These are phyloP conservation scores for Penicillium bovifimosum DNA, from an alignment of 495 filamentous ascomycete species.

Conservation along the genomic window DNA sequence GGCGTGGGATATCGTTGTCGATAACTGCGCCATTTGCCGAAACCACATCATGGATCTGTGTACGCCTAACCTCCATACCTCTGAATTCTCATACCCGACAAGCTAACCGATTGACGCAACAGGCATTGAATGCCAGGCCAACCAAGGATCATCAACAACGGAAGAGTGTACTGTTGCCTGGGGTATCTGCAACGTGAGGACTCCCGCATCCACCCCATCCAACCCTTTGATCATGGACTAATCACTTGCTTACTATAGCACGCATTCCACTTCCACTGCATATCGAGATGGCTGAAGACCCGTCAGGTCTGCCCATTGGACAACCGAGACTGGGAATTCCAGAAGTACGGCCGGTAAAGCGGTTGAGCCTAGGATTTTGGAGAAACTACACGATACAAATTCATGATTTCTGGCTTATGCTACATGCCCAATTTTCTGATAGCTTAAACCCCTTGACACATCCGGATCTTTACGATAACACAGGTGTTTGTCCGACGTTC, in stretches of 20 bases:
- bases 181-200: conserved; percentile 95
- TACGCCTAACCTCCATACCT: conserved; percentile 32
- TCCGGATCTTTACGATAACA: not conserved
- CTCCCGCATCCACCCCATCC: conserved; percentile 3
- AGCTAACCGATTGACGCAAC: conserved; percentile 2
- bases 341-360: conserved; percentile 84
- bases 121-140: conserved; percentile 99
- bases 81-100: not conserved
- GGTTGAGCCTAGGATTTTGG: conserved; percentile 1
- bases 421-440: conserved; percentile 14
- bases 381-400: conserved; percentile 6
- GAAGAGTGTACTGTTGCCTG: conserved; percentile 99
- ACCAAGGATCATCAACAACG: conserved; percentile 93
- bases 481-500: not conserved
- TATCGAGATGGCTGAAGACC: conserved; percentile 99
- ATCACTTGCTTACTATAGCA: conserved; percentile 53
- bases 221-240: not conserved
- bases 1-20: conserved; percentile 99
- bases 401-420: conserved; percentile 11
- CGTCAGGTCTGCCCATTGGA: conserved; percentile 97
- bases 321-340: conserved; percentile 99
- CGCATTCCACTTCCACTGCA: conserved; percentile 99
- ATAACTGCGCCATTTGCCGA: conserved; percentile 98
- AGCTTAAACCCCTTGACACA: not conserved
- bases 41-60: conserved; percentile 99